phyloP scores from a whole-genome alignment of 768 basidiomycete species.

The Russula brevipes region DNA sequence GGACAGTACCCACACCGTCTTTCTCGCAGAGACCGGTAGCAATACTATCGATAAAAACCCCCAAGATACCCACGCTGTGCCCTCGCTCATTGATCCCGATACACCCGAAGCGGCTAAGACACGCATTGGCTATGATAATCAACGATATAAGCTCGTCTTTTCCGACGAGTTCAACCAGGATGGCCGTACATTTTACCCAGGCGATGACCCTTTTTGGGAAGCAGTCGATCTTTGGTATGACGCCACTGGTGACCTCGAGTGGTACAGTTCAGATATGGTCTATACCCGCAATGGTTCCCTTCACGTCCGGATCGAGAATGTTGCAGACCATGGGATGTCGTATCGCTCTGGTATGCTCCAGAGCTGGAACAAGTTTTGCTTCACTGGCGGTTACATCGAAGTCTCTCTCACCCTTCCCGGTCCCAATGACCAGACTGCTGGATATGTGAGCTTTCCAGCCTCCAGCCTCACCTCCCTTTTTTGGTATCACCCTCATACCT shows the following conservation, averaged over 20 bases:
- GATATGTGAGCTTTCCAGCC: conserved; percentile 40
- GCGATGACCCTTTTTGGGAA: conserved; percentile 69
- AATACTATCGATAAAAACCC: conserved; percentile 55
- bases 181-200: conserved; percentile 49
- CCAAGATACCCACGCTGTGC: conserved; percentile 39
- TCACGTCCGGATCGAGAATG: conserved; percentile 61
- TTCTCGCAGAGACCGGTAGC: conserved; percentile 50
- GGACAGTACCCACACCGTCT: conserved; percentile 35
- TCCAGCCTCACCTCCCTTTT: not conserved
- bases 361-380: conserved; percentile 89
- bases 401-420: conserved; percentile 57
- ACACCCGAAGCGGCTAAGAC: conserved; percentile 58
- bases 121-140: conserved; percentile 67
- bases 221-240: conserved; percentile 71
- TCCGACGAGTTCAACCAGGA: conserved; percentile 60
- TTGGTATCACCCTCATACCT: not conserved
- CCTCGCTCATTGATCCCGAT: conserved; percentile 59
- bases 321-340: conserved; percentile 48
- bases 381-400: conserved; percentile 73
- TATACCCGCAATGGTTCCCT: conserved; percentile 63
- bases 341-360: conserved; percentile 79
- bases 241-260: conserved; percentile 63
- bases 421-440: conserved; percentile 44
- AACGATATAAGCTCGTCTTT: conserved; percentile 61
- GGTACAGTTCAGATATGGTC: conserved; percentile 66